Conservation (phyloP, 352 stramenopile genomes). For the Phytophthora agathidicida region DNA sequence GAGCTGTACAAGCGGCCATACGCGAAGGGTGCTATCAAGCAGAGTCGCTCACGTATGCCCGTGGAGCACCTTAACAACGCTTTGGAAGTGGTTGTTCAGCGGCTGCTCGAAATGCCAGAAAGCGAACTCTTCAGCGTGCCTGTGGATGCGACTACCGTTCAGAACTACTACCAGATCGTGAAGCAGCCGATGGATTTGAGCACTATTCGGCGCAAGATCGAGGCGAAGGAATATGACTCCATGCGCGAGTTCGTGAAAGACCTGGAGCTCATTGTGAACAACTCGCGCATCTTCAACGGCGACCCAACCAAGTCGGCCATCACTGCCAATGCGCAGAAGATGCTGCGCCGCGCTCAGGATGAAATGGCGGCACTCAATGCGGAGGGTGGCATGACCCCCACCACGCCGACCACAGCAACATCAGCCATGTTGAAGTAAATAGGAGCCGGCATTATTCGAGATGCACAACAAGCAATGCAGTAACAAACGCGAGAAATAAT, state of each 20-base stretch:
- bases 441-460: conserved; percentile 1
- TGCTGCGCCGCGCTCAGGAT: conserved; percentile 79
- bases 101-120: conserved; percentile 77
- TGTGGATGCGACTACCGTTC: conserved; percentile 66
- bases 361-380: conserved; percentile 70
- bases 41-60: conserved; percentile 77
- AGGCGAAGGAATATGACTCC: conserved; percentile 72
- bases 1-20: conserved; percentile 87
- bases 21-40: conserved; percentile 71
- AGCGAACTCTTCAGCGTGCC: conserved; percentile 76
- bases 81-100: conserved; percentile 66
- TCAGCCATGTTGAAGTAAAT: conserved; percentile 30
- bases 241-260: conserved; percentile 89
- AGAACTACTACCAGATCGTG: conserved; percentile 85
- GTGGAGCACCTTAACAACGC: conserved; percentile 75
- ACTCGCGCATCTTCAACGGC: conserved; percentile 86
- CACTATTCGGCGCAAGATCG: conserved; percentile 71
- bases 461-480: background rate
- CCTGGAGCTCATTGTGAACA: conserved; percentile 86
- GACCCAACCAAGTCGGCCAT: conserved; percentile 71
- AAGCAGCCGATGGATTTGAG: conserved; percentile 88
- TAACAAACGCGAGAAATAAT: conserved; percentile 5
- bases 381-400: conserved; percentile 50
- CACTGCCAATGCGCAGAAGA: conserved; percentile 77
- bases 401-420: conserved; percentile 29